Percentiles rank a stretch among this genome's conserved stretches.
Conservation (phyloP, 2,329 filamentous ascomycete species). For the Trichoderma breve region DNA sequence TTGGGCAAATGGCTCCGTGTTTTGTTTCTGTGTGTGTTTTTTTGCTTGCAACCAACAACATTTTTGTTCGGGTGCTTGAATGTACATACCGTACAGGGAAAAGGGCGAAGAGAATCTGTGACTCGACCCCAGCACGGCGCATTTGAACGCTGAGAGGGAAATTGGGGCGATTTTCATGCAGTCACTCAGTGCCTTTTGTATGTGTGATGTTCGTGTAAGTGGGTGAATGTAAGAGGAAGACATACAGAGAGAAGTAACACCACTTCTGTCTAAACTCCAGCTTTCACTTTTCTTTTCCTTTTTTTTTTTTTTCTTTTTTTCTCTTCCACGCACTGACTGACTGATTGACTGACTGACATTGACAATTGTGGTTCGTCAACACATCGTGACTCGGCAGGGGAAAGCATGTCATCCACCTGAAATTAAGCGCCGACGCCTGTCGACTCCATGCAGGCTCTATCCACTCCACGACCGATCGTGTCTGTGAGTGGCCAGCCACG, state of each 20-base stretch:
- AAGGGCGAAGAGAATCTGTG: background rate
- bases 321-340: background rate
- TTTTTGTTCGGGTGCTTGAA: background rate
- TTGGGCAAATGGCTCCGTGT: background rate
- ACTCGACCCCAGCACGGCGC: background rate
- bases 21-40: too few relatives aligned
- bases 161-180: background rate
- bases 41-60: slow-evolving; percentile 11
- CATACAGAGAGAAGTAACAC: background rate
- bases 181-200: background rate
- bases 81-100: background rate
- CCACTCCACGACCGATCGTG: slow-evolving; percentile 22
- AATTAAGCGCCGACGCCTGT: slow-evolving; percentile 59
- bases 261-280: too few relatives aligned
- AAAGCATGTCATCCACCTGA: slow-evolving; percentile 42
- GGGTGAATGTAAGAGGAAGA: background rate
- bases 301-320: background rate
- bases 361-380: slow-evolving; percentile 9
- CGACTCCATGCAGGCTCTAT: slow-evolving; percentile 47
- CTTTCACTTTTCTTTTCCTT: too few relatives aligned
- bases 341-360: background rate
- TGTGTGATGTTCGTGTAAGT: background rate
- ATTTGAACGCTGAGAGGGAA: background rate
- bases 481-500: slow-evolving; percentile 22
- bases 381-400: slow-evolving; percentile 40